Conservation (phyloP, 2,329 filamentous ascomycete genomes). For the Aspergillus vadensis region DNA sequence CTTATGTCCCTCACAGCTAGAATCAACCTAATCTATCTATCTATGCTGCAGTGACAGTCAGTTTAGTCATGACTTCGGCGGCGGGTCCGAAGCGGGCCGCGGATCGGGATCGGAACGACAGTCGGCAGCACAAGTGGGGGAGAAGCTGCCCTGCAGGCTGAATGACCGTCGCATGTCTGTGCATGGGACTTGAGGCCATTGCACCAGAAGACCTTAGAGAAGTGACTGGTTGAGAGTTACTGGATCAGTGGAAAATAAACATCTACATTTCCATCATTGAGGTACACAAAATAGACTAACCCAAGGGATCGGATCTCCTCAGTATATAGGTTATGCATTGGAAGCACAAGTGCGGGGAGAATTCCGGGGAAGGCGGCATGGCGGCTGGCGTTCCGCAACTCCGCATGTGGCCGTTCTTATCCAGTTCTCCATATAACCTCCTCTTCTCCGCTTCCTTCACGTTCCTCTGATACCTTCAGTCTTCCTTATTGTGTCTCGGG, state of each 20-base stretch:
- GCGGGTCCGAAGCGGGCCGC: slow-evolving; percentile 16
- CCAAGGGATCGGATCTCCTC: not conserved
- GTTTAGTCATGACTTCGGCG: not conserved
- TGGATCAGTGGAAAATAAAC: not conserved
- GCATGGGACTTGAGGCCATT: not conserved
- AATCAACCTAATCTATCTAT: too few relatives aligned
- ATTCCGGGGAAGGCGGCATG: slow-evolving; percentile 19
- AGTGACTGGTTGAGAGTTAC: too few relatives aligned
- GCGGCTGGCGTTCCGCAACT: slow-evolving; percentile 25
- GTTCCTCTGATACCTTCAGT: not conserved
- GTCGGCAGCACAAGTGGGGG: not conserved
- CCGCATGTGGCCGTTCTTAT: slow-evolving; percentile 19
- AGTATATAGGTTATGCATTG: not conserved
- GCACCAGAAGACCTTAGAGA: too few relatives aligned
- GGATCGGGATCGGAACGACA: slow-evolving; percentile 16
- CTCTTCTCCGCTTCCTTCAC: not conserved
- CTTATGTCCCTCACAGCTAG: not conserved
- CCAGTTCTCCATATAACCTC: not conserved
- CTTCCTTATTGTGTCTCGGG: not conserved
- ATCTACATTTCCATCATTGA: too few relatives aligned
- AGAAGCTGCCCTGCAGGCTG: not conserved
- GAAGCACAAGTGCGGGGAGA: slow-evolving; percentile 17
- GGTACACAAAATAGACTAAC: too few relatives aligned
- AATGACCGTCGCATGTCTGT: too few relatives aligned
- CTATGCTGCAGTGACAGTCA: not conserved